Conservation (phyloP, 768 basidiomycete species). For the Crassisporium funariophilum region DNA sequence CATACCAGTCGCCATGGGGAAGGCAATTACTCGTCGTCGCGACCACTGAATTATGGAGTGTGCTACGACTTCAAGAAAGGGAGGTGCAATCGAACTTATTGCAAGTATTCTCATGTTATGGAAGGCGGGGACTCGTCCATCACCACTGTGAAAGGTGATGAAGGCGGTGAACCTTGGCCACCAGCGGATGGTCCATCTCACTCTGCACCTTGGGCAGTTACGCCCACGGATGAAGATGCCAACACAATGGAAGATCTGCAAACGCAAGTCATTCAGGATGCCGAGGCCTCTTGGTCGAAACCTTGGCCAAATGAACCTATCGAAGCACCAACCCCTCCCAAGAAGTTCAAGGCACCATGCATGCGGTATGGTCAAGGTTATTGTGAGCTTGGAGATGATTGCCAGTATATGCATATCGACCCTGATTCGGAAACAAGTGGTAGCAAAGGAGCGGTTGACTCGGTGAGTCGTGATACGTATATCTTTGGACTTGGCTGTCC, state of each 20-base stretch:
- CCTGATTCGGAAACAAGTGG: constrained; percentile 1
- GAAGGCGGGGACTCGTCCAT: too few species aligned
- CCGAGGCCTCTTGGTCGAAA: constrained; percentile 11
- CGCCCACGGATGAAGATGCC: too few species aligned
- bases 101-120: too few species aligned
- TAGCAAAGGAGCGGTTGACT: background rate
- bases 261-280: constrained; percentile 3
- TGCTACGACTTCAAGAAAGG: too few species aligned
- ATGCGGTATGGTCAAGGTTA: constrained; percentile 37
- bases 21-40: too few species aligned
- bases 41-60: too few species aligned
- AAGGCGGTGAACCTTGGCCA: too few species aligned
- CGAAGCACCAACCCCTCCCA: background rate
- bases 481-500: background rate
- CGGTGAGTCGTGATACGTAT: constrained; percentile 1
- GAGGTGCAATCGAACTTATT: too few species aligned
- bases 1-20: too few species aligned
- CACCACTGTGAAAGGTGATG: too few species aligned
- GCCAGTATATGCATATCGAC: constrained; percentile 29
- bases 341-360: constrained; percentile 30
- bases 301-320: constrained; percentile 16
- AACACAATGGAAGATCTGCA: too few species aligned
- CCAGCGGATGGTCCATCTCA: constrained; percentile 2
- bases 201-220: constrained; percentile 1
- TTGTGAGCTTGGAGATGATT: constrained; percentile 31